Evolutionary conservation across 2,329 filamentous ascomycete species (phyloP), one percentile per base, ranked within the genome.

Genomic region (Ophiostoma montium): DNA sequence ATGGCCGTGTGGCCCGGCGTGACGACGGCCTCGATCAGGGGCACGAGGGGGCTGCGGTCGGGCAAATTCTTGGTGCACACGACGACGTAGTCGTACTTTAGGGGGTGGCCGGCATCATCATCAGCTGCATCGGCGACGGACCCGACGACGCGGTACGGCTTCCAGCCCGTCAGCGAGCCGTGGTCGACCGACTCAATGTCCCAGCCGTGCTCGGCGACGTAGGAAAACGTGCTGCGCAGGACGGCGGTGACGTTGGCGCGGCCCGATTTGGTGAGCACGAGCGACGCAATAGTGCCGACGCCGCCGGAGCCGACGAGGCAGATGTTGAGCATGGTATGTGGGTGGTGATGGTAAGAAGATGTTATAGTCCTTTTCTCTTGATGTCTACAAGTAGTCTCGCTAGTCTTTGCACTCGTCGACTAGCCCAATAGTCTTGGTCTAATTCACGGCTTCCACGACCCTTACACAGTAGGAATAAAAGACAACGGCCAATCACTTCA

Each of bases 61-160:
- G 81, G 80, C 10, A 85, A 67, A 0, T 80, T 80, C 62, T 86
- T 86, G 18, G 81, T 85, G 13, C 78, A 81, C 39, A 85, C 76
- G 49, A 86, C 69, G 38, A 86, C 72, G 60, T 76, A 84, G 63
- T 85, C 78, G 61, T 61, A 64, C 21, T n/a, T 3, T 2, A 42
- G 3, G 6, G 23, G 13, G 9, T 16, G 13, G 2, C 39, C 23
- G 2, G 30, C 23, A 3, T 30, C 15, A 9, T 5, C 9, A 7
- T 15, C 12, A 11, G 13, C 11, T 31, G 50, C 44, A 18, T 62
- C 59, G 15, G 75, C 73, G 7, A 69, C 67, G n/a, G 42, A 49
- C 12, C n/a, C 27, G 27, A 55, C 53, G 5, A 55, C 36, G 10
- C 52, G 52, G 43, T 47, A 18, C 33, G 53, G 53, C 35, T 36